These are phyloP conservation scores for Pythium diclinum DNA, from an alignment of 352 stramenopile species.

Conservation along the genomic window DNA sequence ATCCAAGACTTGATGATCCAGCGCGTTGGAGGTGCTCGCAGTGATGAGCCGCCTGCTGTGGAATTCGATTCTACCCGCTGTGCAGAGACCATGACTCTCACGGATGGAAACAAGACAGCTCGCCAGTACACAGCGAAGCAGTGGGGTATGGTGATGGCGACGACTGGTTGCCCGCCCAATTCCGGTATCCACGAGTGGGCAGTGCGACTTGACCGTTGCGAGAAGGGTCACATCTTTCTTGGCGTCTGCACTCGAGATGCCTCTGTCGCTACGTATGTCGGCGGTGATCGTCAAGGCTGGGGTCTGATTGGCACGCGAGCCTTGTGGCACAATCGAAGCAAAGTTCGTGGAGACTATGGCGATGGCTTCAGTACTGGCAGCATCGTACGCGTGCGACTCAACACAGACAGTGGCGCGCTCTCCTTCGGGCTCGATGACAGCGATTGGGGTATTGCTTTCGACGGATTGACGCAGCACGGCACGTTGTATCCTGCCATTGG, in stretches of 20 bases:
- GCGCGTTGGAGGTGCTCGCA: slow-evolving; percentile 63
- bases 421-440: slow-evolving; percentile 86
- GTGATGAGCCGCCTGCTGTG: slow-evolving; percentile 72
- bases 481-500: slow-evolving; percentile 86
- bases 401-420: slow-evolving; percentile 83
- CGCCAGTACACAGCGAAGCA: slow-evolving; percentile 90
- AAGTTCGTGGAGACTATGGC: slow-evolving; percentile 86
- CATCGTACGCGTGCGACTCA: slow-evolving; percentile 75
- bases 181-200: slow-evolving; percentile 87
- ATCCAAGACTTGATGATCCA: slow-evolving; percentile 86
- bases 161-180: slow-evolving; percentile 78
- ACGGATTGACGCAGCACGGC: slow-evolving; percentile 85
- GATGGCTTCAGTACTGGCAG: slow-evolving; percentile 87
- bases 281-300: slow-evolving; percentile 86
- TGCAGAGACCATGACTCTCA: slow-evolving; percentile 88
- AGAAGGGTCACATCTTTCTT: slow-evolving; percentile 90
- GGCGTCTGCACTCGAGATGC: slow-evolving; percentile 84
- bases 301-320: slow-evolving; percentile 86
- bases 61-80: slow-evolving; percentile 86
- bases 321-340: slow-evolving; percentile 87
- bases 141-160: slow-evolving; percentile 89
- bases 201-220: slow-evolving; percentile 82
- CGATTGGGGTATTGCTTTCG: slow-evolving; percentile 88
- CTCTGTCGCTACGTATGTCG: slow-evolving; percentile 85
- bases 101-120: slow-evolving; percentile 76